These are phyloP conservation scores for Omphalea diandra DNA, from an alignment of 441 rosid species.

Conservation along the genomic window DNA sequence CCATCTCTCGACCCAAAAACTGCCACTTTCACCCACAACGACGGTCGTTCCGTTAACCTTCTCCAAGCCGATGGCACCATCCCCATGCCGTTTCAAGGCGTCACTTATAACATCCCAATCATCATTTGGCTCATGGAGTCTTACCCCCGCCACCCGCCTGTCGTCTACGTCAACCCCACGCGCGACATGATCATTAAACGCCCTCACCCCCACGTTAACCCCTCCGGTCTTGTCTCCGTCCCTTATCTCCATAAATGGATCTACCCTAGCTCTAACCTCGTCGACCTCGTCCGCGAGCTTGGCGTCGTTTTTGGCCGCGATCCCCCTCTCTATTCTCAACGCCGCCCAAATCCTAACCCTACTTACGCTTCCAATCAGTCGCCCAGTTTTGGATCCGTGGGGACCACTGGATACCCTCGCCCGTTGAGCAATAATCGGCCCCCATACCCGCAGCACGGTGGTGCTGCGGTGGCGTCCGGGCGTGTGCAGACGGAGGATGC, in stretches of 20 bases:
- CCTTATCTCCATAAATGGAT: conserved; percentile 87
- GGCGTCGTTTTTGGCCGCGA: conserved; percentile 61
- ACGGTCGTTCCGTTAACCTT: conserved; percentile 89
- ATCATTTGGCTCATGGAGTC: conserved; percentile 89
- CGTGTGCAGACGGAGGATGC: conserved; percentile 63
- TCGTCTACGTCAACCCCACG: conserved; percentile 88
- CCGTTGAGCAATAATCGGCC: conserved; percentile 42
- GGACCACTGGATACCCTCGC: conserved; percentile 29
- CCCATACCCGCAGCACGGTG: conserved; percentile 54
- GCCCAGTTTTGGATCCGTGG: conserved; percentile 38
- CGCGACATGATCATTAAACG: conserved; percentile 92
- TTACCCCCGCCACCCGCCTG: conserved; percentile 88
- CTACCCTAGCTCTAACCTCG: conserved; percentile 84
- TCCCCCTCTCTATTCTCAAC: conserved; percentile 89
- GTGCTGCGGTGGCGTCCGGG: conserved; percentile 24
- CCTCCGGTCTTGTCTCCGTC: conserved; percentile 82
- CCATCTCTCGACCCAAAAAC: conserved; percentile 92
- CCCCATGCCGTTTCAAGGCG: conserved; percentile 81
- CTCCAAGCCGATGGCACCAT: conserved; percentile 93
- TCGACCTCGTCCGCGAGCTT: conserved; percentile 66
- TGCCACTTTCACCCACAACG: conserved; percentile 94
- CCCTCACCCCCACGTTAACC: conserved; percentile 77
- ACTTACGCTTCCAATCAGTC: conserved; percentile 18
- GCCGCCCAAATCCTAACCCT: conserved; percentile 53
- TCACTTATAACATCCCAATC: conserved; percentile 88